Evolutionary conservation across 2,329 filamentous ascomycete species (phyloP).

Genomic region (Penicillium sp.): DNA sequence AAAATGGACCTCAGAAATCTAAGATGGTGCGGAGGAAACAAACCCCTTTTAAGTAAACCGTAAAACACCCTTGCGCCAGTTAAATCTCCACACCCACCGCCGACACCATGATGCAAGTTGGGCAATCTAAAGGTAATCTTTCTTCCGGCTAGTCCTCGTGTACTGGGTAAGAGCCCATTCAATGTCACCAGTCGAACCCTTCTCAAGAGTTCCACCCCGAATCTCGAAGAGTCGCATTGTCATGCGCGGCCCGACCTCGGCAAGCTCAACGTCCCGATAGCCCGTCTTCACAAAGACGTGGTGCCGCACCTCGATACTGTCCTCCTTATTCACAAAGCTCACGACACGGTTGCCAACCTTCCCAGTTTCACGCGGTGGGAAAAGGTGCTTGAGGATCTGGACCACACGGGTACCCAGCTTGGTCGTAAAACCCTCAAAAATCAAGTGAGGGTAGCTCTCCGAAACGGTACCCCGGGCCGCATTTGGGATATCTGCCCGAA

Average conservation of each 20-base stretch:
- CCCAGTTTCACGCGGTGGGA: slow-evolving; percentile 80
- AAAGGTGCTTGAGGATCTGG: slow-evolving; percentile 89
- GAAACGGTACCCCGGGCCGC: slow-evolving; percentile 81
- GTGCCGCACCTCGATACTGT: slow-evolving; percentile 83
- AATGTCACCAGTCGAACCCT: slow-evolving; percentile 82
- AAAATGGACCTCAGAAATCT: too few species aligned
- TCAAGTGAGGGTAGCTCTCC: slow-evolving; percentile 88
- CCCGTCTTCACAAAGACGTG: slow-evolving; percentile 93
- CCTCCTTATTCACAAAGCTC: slow-evolving; percentile 89
- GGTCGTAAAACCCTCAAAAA: slow-evolving; percentile 91
- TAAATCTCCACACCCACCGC: slow-evolving; percentile 17
- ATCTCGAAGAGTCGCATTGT: slow-evolving; percentile 98
- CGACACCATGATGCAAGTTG: slow-evolving; percentile 19
- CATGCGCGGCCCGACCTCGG: slow-evolving; percentile 90
- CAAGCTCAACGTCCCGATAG: slow-evolving; percentile 82
- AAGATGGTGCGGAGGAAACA: too few species aligned
- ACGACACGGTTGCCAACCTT: slow-evolving; percentile 87
- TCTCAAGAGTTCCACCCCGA: slow-evolving; percentile 83
- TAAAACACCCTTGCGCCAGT: slow-evolving; percentile 34
- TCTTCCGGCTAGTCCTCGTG: slow-evolving; percentile 88
- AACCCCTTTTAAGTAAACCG: slow-evolving; percentile 4
- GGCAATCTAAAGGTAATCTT: slow-evolving; percentile 72
- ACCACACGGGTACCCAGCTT: slow-evolving; percentile 76
- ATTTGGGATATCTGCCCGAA: slow-evolving; percentile 90
- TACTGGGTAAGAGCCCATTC: slow-evolving; percentile 98